Evolutionary conservation across 352 stramenopile species (phyloP).

Genomic region (Phytophthora boehmeriae): DNA sequence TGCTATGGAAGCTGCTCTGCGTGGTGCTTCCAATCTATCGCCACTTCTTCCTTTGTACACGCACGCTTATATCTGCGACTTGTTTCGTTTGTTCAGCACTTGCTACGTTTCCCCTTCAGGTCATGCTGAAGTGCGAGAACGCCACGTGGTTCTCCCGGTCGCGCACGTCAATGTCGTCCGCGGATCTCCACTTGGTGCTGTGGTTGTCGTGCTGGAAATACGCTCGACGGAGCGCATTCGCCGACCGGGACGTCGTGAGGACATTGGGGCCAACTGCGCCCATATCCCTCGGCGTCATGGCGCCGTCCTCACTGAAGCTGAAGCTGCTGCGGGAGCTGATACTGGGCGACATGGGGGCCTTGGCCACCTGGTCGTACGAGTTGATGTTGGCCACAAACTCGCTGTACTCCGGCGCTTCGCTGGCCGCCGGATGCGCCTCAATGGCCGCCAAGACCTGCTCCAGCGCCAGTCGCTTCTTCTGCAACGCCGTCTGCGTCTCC

Average conservation of each 20-base stretch:
- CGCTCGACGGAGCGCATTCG: conserved; percentile 37
- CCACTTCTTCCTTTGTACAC: conserved; percentile 24
- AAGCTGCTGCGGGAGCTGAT: conserved; percentile 37
- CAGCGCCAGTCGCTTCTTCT: conserved; percentile 70
- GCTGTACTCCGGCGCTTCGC: conserved; percentile 63
- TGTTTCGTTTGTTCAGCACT: conserved; percentile 6
- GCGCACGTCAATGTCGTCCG: conserved; percentile 18
- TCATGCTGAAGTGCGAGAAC: conserved; percentile 64
- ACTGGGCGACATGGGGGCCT: conserved; percentile 33
- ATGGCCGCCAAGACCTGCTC: conserved; percentile 68
- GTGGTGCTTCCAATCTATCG: not conserved
- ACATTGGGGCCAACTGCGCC: conserved; percentile 10
- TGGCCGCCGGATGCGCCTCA: conserved; percentile 55
- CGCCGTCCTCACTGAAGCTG: conserved; percentile 39
- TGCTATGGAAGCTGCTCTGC: not conserved
- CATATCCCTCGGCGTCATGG: conserved; percentile 29
- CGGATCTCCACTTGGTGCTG: conserved; percentile 11
- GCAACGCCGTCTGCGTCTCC: conserved; percentile 67
- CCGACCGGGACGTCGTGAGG: conserved; percentile 37
- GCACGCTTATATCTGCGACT: conserved; percentile 14
- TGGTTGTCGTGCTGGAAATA: conserved; percentile 40
- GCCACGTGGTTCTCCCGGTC: conserved; percentile 44
- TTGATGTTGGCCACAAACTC: conserved; percentile 71
- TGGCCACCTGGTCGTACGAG: conserved; percentile 47
- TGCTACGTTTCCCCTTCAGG: conserved; percentile 24